These are phyloP conservation scores for Circinella minor DNA, from an alignment of 371 early-diverging fungal species.

Conservation along the genomic window DNA sequence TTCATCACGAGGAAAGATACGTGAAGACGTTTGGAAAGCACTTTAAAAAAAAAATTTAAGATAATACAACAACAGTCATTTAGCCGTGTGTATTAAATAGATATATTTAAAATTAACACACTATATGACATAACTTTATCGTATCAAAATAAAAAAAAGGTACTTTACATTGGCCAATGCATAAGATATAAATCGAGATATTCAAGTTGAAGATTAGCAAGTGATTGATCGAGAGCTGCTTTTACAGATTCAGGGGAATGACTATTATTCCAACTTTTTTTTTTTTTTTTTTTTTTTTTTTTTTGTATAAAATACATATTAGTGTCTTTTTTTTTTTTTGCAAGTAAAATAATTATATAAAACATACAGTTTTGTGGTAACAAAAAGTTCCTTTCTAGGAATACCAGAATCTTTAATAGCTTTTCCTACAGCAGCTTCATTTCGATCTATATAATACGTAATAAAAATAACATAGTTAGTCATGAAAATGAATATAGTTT, in stretches of 20 bases:
- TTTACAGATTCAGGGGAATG: conserved; percentile 55
- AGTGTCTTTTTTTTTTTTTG: neutral
- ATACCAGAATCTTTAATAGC: conserved; percentile 63
- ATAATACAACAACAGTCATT: too few species aligned
- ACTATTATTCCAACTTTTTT: conserved; percentile 59
- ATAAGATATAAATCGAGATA: conserved; percentile 76
- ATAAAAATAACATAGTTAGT: neutral
- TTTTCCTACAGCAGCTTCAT: conserved; percentile 79
- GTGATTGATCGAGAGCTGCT: conserved; percentile 51
- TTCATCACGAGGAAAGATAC: conserved; percentile 30
- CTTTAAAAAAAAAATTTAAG: too few species aligned
- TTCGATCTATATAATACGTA: conserved; percentile 44
- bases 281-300: neutral
- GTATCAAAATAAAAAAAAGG: too few species aligned
- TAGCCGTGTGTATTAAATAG: too few species aligned
- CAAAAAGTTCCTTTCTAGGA: conserved; percentile 76
- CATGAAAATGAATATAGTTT: too few species aligned
- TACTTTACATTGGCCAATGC: conserved; percentile 39
- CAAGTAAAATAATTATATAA: too few species aligned
- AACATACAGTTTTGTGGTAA: conserved; percentile 66
- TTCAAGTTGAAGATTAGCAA: conserved; percentile 60
- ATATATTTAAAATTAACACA: too few species aligned
- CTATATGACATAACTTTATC: too few species aligned
- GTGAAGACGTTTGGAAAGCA: conserved; percentile 33
- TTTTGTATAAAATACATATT: conserved; percentile 8